phyloP scores from a whole-genome alignment of 1,284 basidiomycete species.

The Sphagnurus paluster region DNA sequence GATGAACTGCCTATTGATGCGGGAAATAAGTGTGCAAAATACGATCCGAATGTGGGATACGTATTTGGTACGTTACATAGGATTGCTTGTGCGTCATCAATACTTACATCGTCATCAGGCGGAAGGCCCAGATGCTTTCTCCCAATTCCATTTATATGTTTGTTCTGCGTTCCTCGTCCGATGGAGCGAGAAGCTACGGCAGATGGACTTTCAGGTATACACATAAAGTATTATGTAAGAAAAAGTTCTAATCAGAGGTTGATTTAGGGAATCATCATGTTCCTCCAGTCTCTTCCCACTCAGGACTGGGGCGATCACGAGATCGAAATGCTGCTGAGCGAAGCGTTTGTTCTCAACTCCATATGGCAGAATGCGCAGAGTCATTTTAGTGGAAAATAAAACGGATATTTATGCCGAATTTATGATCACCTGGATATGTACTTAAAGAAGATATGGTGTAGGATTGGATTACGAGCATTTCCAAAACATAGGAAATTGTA shows the following conservation, averaged over 20 bases:
- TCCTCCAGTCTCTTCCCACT: slow-evolving; percentile 94
- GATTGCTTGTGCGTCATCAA: slow-evolving; percentile 4
- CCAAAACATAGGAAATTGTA: background rate
- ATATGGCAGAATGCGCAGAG: slow-evolving; percentile 95
- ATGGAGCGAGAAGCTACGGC: slow-evolving; percentile 87
- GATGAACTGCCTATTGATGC: slow-evolving; percentile 98
- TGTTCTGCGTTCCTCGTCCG: slow-evolving; percentile 93
- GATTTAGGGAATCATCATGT: slow-evolving; percentile 95
- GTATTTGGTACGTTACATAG: slow-evolving; percentile 71
- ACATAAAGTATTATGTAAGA: background rate
- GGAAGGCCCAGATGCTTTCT: slow-evolving; percentile 93
- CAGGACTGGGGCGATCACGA: slow-evolving; percentile 96
- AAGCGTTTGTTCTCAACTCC: slow-evolving; percentile 93
- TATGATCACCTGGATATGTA: slow-evolving; percentile 5
- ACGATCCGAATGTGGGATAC: slow-evolving; percentile 99
- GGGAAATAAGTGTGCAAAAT: slow-evolving; percentile 92
- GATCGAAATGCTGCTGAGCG: slow-evolving; percentile 91
- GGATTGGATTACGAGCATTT: slow-evolving; percentile 2
- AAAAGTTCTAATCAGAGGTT: slow-evolving; percentile 7
- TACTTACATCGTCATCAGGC: slow-evolving; percentile 52
- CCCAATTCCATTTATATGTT: slow-evolving; percentile 95
- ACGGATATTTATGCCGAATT: background rate
- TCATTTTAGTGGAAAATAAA: slow-evolving; percentile 67
- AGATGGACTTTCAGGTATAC: slow-evolving; percentile 95
- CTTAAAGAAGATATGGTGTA: too few relatives aligned